These are phyloP conservation scores for Fusarium newnesense DNA, from an alignment of 2,329 filamentous ascomycete species.

Conservation along the genomic window DNA sequence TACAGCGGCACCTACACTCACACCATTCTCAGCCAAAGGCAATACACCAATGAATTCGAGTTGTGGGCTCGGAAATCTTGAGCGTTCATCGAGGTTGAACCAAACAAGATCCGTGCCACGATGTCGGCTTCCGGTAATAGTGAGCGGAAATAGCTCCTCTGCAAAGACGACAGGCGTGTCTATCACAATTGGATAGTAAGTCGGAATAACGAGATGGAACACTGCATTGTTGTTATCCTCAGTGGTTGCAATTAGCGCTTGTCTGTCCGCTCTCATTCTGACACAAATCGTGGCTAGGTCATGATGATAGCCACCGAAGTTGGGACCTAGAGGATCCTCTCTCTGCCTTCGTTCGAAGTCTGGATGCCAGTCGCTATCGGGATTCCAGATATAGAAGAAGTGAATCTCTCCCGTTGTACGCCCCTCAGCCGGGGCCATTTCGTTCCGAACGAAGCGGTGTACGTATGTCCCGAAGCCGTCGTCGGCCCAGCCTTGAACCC, in stretches of 20 bases:
- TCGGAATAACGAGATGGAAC: not conserved
- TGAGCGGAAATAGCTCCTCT: rapidly evolving
- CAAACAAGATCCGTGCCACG: rapidly evolving
- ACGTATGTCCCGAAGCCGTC: not conserved
- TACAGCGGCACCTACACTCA: rapidly evolving
- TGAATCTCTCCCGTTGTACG: rapidly evolving
- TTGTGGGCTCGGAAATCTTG: rapidly evolving
- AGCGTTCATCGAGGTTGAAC: rapidly evolving
- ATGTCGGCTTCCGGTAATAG: not conserved
- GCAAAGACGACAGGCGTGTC: not conserved
- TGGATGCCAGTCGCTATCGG: not conserved
- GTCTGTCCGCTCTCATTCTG: not conserved
- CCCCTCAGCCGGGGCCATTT: not conserved
- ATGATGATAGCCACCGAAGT: not conserved
- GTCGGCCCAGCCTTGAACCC: rapidly evolving
- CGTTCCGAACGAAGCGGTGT: rapidly evolving
- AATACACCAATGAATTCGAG: not conserved
- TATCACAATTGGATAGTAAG: not conserved
- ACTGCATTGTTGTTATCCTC: rapidly evolving
- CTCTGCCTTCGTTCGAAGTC: not conserved
- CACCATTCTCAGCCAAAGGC: rapidly evolving
- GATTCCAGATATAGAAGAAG: not conserved
- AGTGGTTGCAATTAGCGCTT: rapidly evolving
- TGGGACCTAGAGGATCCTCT: not conserved
- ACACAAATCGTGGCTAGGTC: not conserved